A percentile compares a stretch with the other conserved stretches of the same genome.
Conservation (phyloP, 306 rosid species). For the Betula pendula region DNA sequence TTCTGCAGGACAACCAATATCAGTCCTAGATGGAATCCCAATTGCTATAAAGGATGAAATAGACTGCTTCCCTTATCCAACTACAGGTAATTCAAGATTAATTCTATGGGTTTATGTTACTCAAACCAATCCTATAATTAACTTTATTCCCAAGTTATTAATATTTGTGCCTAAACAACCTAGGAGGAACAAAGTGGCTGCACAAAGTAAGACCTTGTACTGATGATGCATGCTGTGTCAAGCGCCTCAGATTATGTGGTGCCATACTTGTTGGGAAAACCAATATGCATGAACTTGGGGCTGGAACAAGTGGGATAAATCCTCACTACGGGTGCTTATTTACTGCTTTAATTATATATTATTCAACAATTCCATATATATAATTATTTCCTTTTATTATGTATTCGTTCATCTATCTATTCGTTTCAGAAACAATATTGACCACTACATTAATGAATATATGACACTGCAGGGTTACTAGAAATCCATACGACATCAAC, state of each 20-base stretch:
- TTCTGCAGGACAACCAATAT: constrained; percentile 39
- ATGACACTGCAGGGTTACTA: constrained; percentile 52
- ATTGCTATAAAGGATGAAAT: constrained; percentile 93
- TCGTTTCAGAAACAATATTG: neutral
- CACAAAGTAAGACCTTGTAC: constrained; percentile 71
- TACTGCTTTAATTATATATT: neutral
- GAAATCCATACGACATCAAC: constrained; percentile 68
- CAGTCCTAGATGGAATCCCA: constrained; percentile 78
- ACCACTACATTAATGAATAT: neutral
- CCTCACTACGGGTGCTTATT: constrained; percentile 77
- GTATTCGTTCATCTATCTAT: neutral
- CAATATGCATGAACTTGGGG: constrained; percentile 98
- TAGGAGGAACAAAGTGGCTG: constrained; percentile 93
- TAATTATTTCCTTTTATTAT: too few species aligned
- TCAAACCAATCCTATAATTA: neutral
- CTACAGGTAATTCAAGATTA: constrained; percentile 71
- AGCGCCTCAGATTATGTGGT: constrained; percentile 73
- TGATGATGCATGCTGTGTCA: constrained; percentile 80
- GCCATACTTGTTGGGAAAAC: constrained; percentile 87
- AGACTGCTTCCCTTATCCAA: constrained; percentile 90
- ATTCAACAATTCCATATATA: too few species aligned
- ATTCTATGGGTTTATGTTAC: neutral
- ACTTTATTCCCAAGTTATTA: constrained; percentile 16
- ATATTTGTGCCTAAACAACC: neutral
- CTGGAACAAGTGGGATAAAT: constrained; percentile 95